Conservation (phyloP, 2,329 filamentous ascomycete species). For the Trichoderma cornu-damae region DNA sequence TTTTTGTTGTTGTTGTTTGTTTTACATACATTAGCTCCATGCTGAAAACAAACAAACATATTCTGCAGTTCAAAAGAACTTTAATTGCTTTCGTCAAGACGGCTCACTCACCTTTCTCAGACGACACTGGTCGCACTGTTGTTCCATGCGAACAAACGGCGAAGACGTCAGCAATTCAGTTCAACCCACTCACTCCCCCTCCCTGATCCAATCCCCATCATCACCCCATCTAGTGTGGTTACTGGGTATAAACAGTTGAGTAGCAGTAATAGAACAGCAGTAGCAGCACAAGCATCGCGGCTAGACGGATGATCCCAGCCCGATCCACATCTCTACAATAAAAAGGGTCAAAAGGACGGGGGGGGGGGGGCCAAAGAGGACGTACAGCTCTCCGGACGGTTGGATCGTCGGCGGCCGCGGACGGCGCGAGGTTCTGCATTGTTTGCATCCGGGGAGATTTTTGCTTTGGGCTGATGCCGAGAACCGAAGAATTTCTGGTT, state of each 20-base stretch:
- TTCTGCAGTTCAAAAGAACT: too few relatives aligned
- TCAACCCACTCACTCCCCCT: background rate
- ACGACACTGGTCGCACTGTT: constrained; percentile 44
- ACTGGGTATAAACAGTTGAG: too few relatives aligned
- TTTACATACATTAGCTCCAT: too few relatives aligned
- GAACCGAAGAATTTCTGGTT: background rate
- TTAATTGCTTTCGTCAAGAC: background rate
- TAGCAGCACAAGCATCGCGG: background rate
- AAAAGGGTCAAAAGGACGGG: background rate
- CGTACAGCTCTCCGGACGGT: constrained; percentile 35
- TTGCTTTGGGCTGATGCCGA: background rate
- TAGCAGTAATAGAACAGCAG: too few relatives aligned
- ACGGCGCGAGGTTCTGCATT: constrained; percentile 17
- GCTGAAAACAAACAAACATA: background rate
- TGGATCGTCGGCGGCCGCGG: constrained; percentile 36
- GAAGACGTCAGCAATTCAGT: background rate
- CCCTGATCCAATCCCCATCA: background rate
- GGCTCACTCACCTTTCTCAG: constrained; percentile 36
- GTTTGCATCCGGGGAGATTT: background rate
- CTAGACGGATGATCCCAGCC: background rate
- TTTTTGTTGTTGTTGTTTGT: too few relatives aligned
- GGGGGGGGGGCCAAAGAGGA: constrained; percentile 18
- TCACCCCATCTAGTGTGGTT: too few relatives aligned
- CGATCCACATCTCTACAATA: background rate
- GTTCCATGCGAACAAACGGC: background rate